Base-by-base conservation (phyloP, 1,284 basidiomycete species). In the Trichosporon sp. region DNA sequence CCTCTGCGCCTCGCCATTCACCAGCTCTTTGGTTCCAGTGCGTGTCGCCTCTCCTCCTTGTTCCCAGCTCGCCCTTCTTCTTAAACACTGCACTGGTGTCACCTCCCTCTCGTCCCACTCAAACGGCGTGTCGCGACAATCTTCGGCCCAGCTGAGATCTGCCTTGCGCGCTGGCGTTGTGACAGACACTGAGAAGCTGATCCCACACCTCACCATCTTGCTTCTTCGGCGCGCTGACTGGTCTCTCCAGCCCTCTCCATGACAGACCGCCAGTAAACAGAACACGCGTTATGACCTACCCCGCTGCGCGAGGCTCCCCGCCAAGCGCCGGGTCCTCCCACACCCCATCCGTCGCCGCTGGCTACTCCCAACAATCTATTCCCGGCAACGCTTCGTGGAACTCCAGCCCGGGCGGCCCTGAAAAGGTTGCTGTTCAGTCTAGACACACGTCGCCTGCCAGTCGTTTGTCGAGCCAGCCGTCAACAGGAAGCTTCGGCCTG, bases 281-380 rank as follows among this genome's bases (percentile, higher is more conserved):
- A 63, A n/a, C 2, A 14, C 54, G 54, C 64, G 68, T 66, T 10
- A 74, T 74, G 73, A 68, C 73, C 64, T 70, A 66, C 51, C 56
- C 66, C 54, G 73, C 73, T 70, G 73, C 73, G 73, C 73, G 73
- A 71, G 73, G 73, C 68, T 70, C 73, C 40, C 68, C 73, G 61
- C 73, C 73, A 59, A 68, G 73, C 73, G 73, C 70, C 65, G 73
- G 73, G 67, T 37, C 35, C 43, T 64, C 59, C 8, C 31, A 63
- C 32, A 35, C 68, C 46, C 51, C 68, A 8, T 46, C 32, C 14
- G 26, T 56, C 38, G 59, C 59, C 59, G 59, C 59, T 35, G 59
- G 59, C 31, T 63, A 63, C 59, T n/a, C 59, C 4, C 59, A 35
- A n/a, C 59, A 63, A n/a, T 35, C 59, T 59, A 54, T 63, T 11